Base-by-base conservation (phyloP, 2,329 filamentous ascomycete species). In the Elsinoe necatrix region DNA sequence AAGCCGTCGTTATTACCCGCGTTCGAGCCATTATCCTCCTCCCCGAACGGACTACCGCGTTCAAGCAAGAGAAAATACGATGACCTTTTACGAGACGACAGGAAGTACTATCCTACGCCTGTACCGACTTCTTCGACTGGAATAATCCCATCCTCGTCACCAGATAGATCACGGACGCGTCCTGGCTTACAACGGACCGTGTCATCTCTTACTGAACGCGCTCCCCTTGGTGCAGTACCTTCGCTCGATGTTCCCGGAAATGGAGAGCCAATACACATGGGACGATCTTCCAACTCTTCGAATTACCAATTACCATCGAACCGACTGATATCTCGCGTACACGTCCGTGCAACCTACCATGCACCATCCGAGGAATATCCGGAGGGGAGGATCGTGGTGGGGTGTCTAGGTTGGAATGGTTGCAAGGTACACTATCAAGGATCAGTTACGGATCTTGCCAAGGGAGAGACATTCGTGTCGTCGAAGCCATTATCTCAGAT, bases 381-480 rank as follows among this genome's bases (percentile, higher is more conserved):
- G 63, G 79, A 83, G 60, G 88, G 87, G 69, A 85, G 83, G 70
- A 82, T 98, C 47, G 88, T 95, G 71, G 86, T 98, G 64, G 80
- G 89, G 66, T 98, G 93, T 76, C 82, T 87, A 66, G 93, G 93
- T 20, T 97, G 92, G 92, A 98, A 98, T 70, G 93, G 93, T 14
- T 78, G 93, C 62, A 95, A 89, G 75, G 74, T 98, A 63, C 90
- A 95, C 73, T 96, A 89, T 75, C 86, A 92, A 72, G 89, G 89
- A 57, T 84, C 85, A 63, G 86, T 89, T 2, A 92, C 88, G 77
- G 89, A 95, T 63, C 73, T 98, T 65, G 79, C 77, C 61, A 96
- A 95, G 74, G 89, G 87, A 16, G 90, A 95, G 68, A 87, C 83
- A 51, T 97, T 96, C 71, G 86, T 85, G 47, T 95, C 90, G 58